phyloP scores from a whole-genome alignment of 2,329 filamentous ascomycete genomes.

The Microdochium paspali region DNA sequence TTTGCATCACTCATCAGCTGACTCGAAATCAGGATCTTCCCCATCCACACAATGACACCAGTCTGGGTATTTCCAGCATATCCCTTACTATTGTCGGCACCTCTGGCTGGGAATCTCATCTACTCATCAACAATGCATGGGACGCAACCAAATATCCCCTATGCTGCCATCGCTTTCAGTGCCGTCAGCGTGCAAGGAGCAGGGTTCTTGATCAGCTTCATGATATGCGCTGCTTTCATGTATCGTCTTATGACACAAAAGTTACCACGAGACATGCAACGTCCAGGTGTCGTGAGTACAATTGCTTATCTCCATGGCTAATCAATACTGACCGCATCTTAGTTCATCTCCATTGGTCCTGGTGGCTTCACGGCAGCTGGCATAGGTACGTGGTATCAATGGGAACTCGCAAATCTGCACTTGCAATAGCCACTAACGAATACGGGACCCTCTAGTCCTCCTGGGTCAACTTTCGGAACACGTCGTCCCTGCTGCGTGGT shows the following conservation, averaged over 20 bases:
- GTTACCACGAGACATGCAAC: slow-evolving; percentile 62
- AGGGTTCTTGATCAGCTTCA: slow-evolving; percentile 52
- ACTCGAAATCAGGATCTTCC: slow-evolving; percentile 29
- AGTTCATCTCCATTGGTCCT: slow-evolving; percentile 75
- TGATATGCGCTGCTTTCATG: slow-evolving; percentile 78
- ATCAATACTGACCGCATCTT: slow-evolving; percentile 1
- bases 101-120: slow-evolving; percentile 56
- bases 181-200: slow-evolving; percentile 43
- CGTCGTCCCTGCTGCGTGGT: slow-evolving; percentile 33
- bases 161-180: slow-evolving; percentile 35
- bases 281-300: slow-evolving; percentile 57
- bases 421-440: not conserved
- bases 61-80: slow-evolving; percentile 86
- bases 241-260: slow-evolving; percentile 87
- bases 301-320: not conserved
- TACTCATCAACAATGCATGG: slow-evolving; percentile 22
- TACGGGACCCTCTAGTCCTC: slow-evolving; percentile 23
- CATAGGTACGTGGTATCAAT: slow-evolving; percentile 18
- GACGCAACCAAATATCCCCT: slow-evolving; percentile 22
- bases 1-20: not conserved
- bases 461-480: slow-evolving; percentile 31
- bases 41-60: slow-evolving; percentile 78
- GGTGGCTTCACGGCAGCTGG: slow-evolving; percentile 48
- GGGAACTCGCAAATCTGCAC: not conserved
- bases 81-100: slow-evolving; percentile 66